Base-by-base conservation (phyloP, 2,329 filamentous ascomycete genomes). In the Zasmidium cellare region DNA sequence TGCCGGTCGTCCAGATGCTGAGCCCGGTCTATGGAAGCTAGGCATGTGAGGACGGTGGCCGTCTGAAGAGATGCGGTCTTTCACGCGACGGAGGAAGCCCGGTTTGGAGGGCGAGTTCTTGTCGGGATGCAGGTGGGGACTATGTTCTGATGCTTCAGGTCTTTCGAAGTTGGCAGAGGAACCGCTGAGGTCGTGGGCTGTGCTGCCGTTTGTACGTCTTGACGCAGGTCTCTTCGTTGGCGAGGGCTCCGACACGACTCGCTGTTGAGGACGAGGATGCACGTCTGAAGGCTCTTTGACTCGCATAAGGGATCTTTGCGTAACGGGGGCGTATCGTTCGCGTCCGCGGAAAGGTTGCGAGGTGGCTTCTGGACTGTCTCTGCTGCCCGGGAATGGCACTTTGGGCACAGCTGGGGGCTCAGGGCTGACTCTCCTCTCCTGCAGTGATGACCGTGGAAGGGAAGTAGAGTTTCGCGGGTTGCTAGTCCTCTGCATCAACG, bases 381-480 rank as follows among this genome's bases (percentile, higher is more conserved):
- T 54, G 54, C 51, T 58, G 16, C 62, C 67, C 2, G 49, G 41
- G 23, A 23, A 38, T 20, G 41, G 35, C 14, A 58, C 46, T 44
- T 41, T 54, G n/a, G 56, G 56, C 7, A 57, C 54, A 9, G 35
- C 49, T 19, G 55, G 55, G 11, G 51, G 56, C 28, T 54, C 51
- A 1, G 46, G 56, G 9, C 44, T 49, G 11, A n/a, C 31, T 48
- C 28, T 38, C n/a, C 44, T 44, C 9, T 28, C 25, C 14, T 46
- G 19, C 7, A 41, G 20, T 16, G 58, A 45, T 18, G 60, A 62
- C 51, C 67, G 56, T 20, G 68, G 65, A 20, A 67, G 63, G 2
- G 67, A 69, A 2, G 58, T 61, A 14, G 65, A 64, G 3, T 65
- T 68, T 3, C 62, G 61, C 12, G 68, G 67, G 31, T 57, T 61